A percentile compares a stretch with the other conserved stretches of the same genome.
Conservation (phyloP, 176 grass and related monocot species). For the Paspalum vaginatum region DNA sequence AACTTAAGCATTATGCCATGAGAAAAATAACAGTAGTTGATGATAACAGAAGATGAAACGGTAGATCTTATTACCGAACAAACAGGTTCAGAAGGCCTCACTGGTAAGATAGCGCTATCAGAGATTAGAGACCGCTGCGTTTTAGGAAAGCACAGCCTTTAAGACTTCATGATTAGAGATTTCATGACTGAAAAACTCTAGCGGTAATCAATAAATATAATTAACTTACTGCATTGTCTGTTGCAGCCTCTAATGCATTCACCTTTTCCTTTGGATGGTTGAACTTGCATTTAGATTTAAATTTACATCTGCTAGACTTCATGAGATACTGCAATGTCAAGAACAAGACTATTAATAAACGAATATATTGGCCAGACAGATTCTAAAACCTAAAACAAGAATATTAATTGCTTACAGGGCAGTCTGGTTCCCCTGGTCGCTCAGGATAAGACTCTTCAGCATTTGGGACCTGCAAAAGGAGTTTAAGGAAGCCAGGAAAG, state of each 20-base stretch:
- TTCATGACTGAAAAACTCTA: not conserved
- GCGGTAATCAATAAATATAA: not conserved
- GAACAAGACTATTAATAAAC: slow-evolving; percentile 18
- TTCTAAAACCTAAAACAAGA: slow-evolving; percentile 24
- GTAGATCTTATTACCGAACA: slow-evolving; percentile 60
- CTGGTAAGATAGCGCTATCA: slow-evolving; percentile 52
- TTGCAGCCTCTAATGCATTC: slow-evolving; percentile 38
- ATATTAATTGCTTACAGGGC: slow-evolving; percentile 73
- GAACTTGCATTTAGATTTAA: slow-evolving; percentile 87
- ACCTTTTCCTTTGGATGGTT: slow-evolving; percentile 75
- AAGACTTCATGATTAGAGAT: slow-evolving; percentile 17
- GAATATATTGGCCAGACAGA: slow-evolving; percentile 34
- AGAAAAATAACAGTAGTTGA: not conserved
- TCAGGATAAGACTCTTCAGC: slow-evolving; percentile 73
- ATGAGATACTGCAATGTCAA: slow-evolving; percentile 64
- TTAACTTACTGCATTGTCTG: slow-evolving; percentile 45
- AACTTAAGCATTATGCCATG: slow-evolving; percentile 14
- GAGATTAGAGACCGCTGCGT: slow-evolving; percentile 47
- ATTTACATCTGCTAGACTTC: slow-evolving; percentile 68
- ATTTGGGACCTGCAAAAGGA: slow-evolving; percentile 57
- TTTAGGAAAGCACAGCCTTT: slow-evolving; percentile 32
- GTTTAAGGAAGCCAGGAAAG: slow-evolving; percentile 36
- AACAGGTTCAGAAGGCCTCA: slow-evolving; percentile 64
- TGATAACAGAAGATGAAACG: not conserved
- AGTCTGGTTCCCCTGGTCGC: slow-evolving; percentile 70